Base-by-base conservation (phyloP, 2,329 filamentous ascomycete species). In the Nothophoma quercina region DNA sequence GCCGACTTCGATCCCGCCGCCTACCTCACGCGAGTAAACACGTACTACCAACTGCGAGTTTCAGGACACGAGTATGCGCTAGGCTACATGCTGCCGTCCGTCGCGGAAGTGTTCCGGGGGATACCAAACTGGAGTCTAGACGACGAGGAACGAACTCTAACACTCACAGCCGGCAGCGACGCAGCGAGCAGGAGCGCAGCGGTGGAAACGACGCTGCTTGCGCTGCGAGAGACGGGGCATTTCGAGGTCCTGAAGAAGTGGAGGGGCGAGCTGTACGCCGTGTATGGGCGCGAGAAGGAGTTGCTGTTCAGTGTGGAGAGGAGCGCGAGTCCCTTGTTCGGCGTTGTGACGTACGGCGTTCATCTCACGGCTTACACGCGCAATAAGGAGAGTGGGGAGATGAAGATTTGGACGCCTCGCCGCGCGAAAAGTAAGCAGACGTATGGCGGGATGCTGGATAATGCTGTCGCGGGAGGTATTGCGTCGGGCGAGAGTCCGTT, bases 401-500 rank as follows among this genome's bases (percentile, higher is more conserved):
- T 96, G 35, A 88, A 86, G 67, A 81, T 99, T 32, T 98, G 95
- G 93, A 85, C 96, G 1, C 90, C 95, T 3, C 83, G 87, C 36
- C 83, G 95, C 8, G 85, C 92, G 10, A 80, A 79, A 42, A 84
- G 80, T 52, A 99, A 98, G 79, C 85, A 90, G 61, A 97, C 92
- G 0, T 99, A 93, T 69, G 88, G 89, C 0, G 84, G 89, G n/a
- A 93, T 97, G 80, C 80, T 99, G 60, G 95, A 99, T 75, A 99
- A 98, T 73, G 92, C 92, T 1, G 95, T 96, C 6, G 95, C 93
- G 0, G 90, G 90, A 3, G 90, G 91, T 0, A 87, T 98, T 62
- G 87, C 88, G 71, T 90, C 90, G 0, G 89, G 88, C 12, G 93
- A 97, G 72, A 82, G 82, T 18, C 89, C 90, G 0, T 88, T 92